phyloP scores from a whole-genome alignment of 2,329 filamentous ascomycete species.

The Arthrinium phaeospermum region DNA sequence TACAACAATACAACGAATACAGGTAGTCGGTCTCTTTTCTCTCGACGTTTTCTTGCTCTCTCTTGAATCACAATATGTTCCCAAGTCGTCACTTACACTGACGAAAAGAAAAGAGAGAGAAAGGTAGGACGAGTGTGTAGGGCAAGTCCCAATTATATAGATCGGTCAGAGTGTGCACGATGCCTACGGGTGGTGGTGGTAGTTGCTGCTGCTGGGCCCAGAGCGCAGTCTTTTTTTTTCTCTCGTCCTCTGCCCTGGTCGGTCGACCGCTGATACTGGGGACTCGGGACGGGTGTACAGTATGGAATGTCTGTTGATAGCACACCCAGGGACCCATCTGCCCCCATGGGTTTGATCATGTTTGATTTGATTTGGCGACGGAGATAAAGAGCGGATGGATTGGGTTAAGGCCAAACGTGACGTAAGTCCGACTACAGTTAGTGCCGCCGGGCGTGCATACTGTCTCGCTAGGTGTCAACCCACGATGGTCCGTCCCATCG shows the following conservation, averaged over 20 bases:
- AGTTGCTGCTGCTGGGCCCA: background rate
- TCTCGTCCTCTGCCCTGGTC: background rate
- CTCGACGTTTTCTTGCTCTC: background rate
- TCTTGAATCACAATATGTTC: background rate
- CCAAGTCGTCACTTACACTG: slow-evolving; percentile 2
- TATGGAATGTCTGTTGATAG: background rate
- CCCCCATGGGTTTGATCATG: background rate
- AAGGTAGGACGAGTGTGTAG: background rate
- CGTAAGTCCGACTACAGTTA: slow-evolving; percentile 17
- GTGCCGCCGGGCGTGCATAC: background rate
- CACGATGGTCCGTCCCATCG: slow-evolving; percentile 1
- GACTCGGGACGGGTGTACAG: background rate
- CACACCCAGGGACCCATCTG: background rate
- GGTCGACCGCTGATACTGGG: background rate
- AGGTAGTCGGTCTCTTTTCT: background rate
- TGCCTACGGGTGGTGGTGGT: background rate
- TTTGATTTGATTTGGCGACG: slow-evolving; percentile 11
- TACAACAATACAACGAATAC: slow-evolving; percentile 9
- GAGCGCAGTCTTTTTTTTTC: background rate
- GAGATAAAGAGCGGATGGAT: slow-evolving; percentile 3
- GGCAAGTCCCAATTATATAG: slow-evolving; percentile 5
- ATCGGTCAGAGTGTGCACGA: slow-evolving; percentile 7
- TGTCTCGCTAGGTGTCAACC: slow-evolving; percentile 2
- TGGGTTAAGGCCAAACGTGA: slow-evolving; percentile 7
- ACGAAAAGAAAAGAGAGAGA: slow-evolving; percentile 8